Conservation (phyloP, 2,329 filamentous ascomycete species). For the Stagonosporopsis cucurbitacearum region DNA sequence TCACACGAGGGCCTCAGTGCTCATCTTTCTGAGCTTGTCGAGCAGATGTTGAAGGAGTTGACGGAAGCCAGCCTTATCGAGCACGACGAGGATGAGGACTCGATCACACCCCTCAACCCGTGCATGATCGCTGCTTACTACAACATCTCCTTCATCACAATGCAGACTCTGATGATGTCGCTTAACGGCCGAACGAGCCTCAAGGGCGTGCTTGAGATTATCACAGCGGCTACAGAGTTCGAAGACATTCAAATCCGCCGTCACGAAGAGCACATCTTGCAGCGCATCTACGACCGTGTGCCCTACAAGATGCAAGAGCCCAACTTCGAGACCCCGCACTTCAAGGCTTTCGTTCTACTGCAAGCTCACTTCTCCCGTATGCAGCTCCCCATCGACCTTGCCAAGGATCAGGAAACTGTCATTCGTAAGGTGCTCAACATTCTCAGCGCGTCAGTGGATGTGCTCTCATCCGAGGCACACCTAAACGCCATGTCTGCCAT, state of each 20-base stretch:
- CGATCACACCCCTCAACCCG: constrained; percentile 86
- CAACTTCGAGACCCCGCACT: constrained; percentile 91
- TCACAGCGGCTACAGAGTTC: constrained; percentile 96
- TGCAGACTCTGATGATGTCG: constrained; percentile 97
- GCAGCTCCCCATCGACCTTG: constrained; percentile 93
- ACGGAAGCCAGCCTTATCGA: constrained; percentile 95
- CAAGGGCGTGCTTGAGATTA: constrained; percentile 95
- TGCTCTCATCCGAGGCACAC: constrained; percentile 93
- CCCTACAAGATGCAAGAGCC: constrained; percentile 93
- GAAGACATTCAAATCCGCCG: constrained; percentile 93
- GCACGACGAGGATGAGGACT: constrained; percentile 86
- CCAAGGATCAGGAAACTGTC: constrained; percentile 92
- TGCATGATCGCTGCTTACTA: constrained; percentile 99
- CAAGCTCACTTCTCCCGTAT: constrained; percentile 98
- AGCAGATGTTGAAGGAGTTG: constrained; percentile 88
- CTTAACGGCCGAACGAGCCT: constrained; percentile 88
- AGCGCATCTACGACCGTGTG: constrained; percentile 90
- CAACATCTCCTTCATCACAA: constrained; percentile 98
- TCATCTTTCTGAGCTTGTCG: constrained; percentile 92
- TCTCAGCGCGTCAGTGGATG: constrained; percentile 90
- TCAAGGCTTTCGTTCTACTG: constrained; percentile 96
- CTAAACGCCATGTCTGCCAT: constrained; percentile 98
- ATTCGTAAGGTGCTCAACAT: constrained; percentile 84
- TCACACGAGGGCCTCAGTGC: constrained; percentile 93
- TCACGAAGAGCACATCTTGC: constrained; percentile 86